phyloP scores from a whole-genome alignment of 2,329 filamentous ascomycete genomes.

The Fonsecaea pedrosoi region DNA sequence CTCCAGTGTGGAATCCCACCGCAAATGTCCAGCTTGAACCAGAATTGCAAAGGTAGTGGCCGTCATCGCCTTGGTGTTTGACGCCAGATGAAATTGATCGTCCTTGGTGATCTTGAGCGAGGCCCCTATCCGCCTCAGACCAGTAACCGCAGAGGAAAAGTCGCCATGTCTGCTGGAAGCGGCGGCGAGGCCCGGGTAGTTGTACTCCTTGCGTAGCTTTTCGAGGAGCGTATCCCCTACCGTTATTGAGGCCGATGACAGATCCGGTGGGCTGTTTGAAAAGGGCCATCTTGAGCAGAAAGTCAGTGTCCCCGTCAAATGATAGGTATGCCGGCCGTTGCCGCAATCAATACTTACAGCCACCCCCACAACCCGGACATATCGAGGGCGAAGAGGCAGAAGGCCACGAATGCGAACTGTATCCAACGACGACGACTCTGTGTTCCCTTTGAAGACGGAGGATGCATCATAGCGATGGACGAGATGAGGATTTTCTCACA shows the following conservation, averaged over 20 bases:
- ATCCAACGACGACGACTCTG: background rate
- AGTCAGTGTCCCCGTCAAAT: background rate
- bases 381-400: background rate
- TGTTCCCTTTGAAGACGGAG: background rate
- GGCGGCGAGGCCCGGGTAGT: background rate
- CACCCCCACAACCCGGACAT: background rate
- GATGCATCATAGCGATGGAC: background rate
- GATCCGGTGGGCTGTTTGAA: background rate
- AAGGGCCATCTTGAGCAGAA: background rate
- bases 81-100: slow-evolving; percentile 15
- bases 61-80: slow-evolving; percentile 23
- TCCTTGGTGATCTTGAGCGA: background rate
- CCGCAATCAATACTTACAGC: background rate
- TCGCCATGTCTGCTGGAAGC: background rate
- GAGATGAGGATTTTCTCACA: background rate
- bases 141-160: slow-evolving; percentile 1
- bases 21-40: slow-evolving; percentile 8
- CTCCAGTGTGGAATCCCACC: slow-evolving; percentile 12
- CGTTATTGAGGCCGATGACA: background rate
- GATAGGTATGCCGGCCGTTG: background rate
- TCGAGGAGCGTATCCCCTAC: background rate
- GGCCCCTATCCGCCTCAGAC: background rate
- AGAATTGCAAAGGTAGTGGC: slow-evolving; percentile 11
- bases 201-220: background rate
- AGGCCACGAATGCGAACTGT: background rate